These are phyloP conservation scores for Malassezia dermatis DNA, from an alignment of 1,284 basidiomycete species.

Conservation along the genomic window DNA sequence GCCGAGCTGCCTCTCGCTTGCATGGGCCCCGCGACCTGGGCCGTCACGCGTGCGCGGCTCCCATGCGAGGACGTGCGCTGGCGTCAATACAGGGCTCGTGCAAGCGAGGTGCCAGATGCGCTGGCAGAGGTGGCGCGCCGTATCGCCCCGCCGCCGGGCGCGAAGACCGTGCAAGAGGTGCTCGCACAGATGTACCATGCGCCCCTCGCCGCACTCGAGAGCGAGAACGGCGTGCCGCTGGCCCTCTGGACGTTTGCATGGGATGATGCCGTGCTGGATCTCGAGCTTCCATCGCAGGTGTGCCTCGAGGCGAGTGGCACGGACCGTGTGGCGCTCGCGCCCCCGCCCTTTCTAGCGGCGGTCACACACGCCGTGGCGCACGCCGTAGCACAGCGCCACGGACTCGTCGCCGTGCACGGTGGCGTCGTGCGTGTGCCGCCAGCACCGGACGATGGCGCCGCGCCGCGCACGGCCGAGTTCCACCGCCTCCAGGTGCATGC, in stretches of 20 bases:
- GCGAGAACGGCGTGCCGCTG: background rate
- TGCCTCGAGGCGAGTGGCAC: background rate
- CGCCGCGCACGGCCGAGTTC: background rate
- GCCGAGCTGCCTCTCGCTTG: background rate
- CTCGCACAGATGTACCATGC: background rate
- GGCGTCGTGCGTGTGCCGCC: background rate
- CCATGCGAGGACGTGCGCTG: background rate
- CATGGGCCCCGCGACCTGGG: background rate
- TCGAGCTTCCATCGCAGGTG: background rate
- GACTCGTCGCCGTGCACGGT: background rate
- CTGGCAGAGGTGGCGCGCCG: background rate
- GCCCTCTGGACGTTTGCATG: background rate
- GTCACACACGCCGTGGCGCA: background rate
- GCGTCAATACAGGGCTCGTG: background rate
- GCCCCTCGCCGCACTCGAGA: background rate
- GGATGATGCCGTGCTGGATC: background rate
- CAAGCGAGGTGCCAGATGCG: background rate
- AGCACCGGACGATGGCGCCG: background rate
- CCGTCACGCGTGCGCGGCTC: background rate
- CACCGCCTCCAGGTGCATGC: background rate
- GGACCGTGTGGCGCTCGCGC: background rate
- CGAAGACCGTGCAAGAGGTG: background rate
- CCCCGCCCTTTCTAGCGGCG: background rate
- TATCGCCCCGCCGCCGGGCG: background rate
- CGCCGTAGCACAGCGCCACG: background rate